Percentiles rank a stretch among this genome's conserved stretches.
Evolutionary conservation across 2,329 filamentous ascomycete genomes (phyloP).

Genomic region (Raffaelea deltoideospora): DNA sequence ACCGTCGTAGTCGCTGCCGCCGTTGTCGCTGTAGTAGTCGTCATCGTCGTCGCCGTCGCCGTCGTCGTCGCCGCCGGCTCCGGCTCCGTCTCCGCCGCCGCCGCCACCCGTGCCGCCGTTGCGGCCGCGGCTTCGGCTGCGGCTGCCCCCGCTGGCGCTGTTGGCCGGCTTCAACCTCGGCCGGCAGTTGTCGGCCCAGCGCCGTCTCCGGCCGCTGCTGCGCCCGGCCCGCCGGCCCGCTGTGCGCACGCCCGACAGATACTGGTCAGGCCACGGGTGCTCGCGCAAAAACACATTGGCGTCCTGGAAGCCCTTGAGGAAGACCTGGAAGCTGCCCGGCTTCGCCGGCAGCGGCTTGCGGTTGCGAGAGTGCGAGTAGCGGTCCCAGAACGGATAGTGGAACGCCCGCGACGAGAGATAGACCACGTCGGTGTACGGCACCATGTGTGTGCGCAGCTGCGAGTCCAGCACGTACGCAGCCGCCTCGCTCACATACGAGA

Average conservation of each 20-base stretch:
- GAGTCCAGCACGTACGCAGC: slow-evolving; percentile 90
- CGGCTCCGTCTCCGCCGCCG: not conserved
- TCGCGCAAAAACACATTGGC: slow-evolving; percentile 91
- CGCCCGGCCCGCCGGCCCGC: slow-evolving; percentile 51
- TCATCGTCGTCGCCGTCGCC: slow-evolving; percentile 2
- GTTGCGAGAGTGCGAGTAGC: slow-evolving; percentile 73
- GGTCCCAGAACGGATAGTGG: slow-evolving; percentile 96
- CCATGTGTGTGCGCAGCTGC: slow-evolving; percentile 77
- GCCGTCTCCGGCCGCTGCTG: slow-evolving; percentile 29
- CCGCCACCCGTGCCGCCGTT: not conserved
- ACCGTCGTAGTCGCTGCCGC: slow-evolving; percentile 4
- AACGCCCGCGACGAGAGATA: slow-evolving; percentile 92
- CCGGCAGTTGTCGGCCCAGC: slow-evolving; percentile 73
- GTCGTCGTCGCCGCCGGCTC: not conserved
- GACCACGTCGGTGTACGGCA: slow-evolving; percentile 93
- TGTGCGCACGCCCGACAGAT: slow-evolving; percentile 53
- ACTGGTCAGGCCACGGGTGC: slow-evolving; percentile 92
- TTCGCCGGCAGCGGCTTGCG: slow-evolving; percentile 79
- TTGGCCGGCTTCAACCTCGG: slow-evolving; percentile 36
- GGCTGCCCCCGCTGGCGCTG: slow-evolving; percentile 42
- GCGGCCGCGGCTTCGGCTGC: not conserved
- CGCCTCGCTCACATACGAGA: slow-evolving; percentile 95
- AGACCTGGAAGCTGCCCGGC: slow-evolving; percentile 91
- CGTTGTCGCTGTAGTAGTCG: slow-evolving; percentile 15
- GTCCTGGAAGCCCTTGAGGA: slow-evolving; percentile 92